Evolutionary conservation across 129 eudicot species (phyloP).

Genomic region (Smallanthus sonchifolius): DNA sequence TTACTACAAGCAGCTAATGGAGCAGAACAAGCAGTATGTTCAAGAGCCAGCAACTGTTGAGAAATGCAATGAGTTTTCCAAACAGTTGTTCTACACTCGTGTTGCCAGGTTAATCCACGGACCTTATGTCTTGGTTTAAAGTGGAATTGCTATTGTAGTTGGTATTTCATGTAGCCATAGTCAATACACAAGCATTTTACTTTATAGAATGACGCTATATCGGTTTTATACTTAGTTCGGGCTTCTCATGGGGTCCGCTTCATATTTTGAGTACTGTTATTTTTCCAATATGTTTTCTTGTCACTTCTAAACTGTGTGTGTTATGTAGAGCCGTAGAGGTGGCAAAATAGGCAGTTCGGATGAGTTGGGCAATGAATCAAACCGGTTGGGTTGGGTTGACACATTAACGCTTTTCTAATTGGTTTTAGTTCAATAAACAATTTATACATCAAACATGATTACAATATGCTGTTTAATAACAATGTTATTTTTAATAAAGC

Average conservation of each 20-base stretch:
- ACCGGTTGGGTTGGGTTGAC: too few species aligned
- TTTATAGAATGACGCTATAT: not conserved
- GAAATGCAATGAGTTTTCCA: constrained; percentile 62
- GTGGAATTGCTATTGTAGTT: not conserved
- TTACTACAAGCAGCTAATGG: constrained; percentile 76
- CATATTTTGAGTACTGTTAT: not conserved
- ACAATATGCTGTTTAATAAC: too few species aligned
- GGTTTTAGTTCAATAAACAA: too few species aligned
- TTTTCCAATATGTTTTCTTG: not conserved
- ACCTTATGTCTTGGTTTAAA: not conserved
- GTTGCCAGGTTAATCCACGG: constrained; percentile 62
- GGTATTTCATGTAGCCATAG: not conserved
- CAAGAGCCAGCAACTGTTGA: constrained; percentile 73
- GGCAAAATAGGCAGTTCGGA: not conserved
- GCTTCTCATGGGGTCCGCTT: not conserved
- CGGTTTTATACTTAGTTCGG: not conserved
- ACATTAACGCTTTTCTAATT: too few species aligned
- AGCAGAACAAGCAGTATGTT: constrained; percentile 69
- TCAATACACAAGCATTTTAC: not conserved
- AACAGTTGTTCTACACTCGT: constrained; percentile 82
- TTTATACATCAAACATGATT: too few species aligned
- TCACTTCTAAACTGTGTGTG: not conserved
- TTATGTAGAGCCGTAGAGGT: not conserved
- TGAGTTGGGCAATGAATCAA: too few species aligned
- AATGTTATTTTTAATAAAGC: too few species aligned